Evolutionary conservation across 2,329 filamentous ascomycete genomes (phyloP).

Genomic region (Penicillium sp.): DNA sequence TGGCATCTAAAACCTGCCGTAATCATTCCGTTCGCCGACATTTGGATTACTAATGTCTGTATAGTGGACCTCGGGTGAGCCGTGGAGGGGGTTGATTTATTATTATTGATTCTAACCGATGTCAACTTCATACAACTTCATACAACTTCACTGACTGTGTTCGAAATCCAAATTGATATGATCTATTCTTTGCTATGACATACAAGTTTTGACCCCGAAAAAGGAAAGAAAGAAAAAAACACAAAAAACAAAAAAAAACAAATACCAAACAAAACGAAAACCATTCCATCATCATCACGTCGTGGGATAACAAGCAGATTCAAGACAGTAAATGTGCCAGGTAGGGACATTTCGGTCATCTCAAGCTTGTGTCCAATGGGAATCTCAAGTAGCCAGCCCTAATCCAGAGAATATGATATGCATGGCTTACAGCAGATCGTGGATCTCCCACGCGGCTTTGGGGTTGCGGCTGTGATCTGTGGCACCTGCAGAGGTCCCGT

Average conservation of each 20-base stretch:
- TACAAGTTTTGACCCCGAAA: not conserved
- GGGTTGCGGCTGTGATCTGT: not conserved
- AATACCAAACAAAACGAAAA: not conserved
- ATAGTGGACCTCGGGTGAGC: not conserved
- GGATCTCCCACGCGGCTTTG: not conserved
- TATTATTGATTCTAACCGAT: not conserved
- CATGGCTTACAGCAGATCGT: not conserved
- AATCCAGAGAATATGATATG: not conserved
- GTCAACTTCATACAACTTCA: not conserved
- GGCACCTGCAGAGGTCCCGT: not conserved
- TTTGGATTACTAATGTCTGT: not conserved
- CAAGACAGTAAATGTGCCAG: not conserved
- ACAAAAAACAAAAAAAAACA: too few relatives aligned
- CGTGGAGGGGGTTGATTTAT: not conserved
- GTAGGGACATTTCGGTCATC: not conserved
- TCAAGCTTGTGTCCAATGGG: slow-evolving; percentile 1
- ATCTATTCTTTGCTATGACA: slow-evolving; percentile 7
- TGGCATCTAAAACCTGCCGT: too few relatives aligned
- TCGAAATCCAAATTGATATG: not conserved
- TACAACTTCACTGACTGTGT: too few relatives aligned
- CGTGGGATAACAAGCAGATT: slow-evolving; percentile 10
- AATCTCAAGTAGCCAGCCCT: not conserved
- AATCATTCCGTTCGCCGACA: not conserved
- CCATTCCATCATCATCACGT: slow-evolving; percentile 23
- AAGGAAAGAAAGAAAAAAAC: not conserved